Evolutionary conservation across 768 basidiomycete species (phyloP), one percentile per base, ranked within the genome.

Genomic region (Mycena vitilis): DNA sequence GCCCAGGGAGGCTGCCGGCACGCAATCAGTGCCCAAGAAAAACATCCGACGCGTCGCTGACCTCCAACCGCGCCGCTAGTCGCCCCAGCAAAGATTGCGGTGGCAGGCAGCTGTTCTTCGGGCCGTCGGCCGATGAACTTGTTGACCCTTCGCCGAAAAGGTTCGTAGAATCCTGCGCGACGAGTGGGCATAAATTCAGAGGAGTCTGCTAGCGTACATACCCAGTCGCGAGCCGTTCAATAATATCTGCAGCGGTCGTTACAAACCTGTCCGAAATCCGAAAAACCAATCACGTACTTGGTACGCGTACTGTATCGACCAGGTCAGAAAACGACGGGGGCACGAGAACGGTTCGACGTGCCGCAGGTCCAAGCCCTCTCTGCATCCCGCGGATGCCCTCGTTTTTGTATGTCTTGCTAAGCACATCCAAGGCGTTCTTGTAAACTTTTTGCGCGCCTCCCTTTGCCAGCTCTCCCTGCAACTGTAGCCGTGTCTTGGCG

Each of bases 351-450:
- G 22, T 3, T 40, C 42, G n/a, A 63, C 59, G 47, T 65, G 40
- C 61, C 65, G 97, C 98, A 69, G 96, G 90, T 68, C 88, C 83
- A 40, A 99, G 86, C 68, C 98, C 98, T 78, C 97, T 87, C 79
- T 99, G 98, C 51, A 98, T 78, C n/a, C 98, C 96, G 40, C 90
- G 85, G 40, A 97, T 81, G 16, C 96, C 96, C 80, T 98, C 96
- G 76, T 96, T 89, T 76, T 79, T 86, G 88, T 90, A 96, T 8
- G 96, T 97, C 81, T 97, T 98, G 42, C 81, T 81, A 38, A 97
- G 81, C 16, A 94, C 95, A 75, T 99, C 96, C 48, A 95, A 59
- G 81, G 91, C 93, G 76, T 91, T 94, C 68, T 88, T 93, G 83
- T 99, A 99, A 4, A 98, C 94, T 76, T 89, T 93, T 71, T 81